phyloP scores from a whole-genome alignment of 495 filamentous ascomycete species.

The Aspergillus conjunctus region DNA sequence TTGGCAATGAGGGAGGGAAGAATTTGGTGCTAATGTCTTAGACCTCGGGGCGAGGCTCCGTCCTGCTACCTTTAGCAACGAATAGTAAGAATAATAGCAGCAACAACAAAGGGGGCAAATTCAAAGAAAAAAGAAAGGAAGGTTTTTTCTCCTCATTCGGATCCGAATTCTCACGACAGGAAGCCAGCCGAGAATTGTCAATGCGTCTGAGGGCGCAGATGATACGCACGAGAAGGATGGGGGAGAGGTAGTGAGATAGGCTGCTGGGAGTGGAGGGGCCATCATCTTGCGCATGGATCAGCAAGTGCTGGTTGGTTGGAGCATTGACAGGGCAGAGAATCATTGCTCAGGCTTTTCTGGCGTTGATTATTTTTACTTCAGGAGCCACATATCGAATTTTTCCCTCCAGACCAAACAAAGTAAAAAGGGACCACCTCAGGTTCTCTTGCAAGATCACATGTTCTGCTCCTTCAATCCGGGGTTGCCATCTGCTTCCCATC shows the following conservation, averaged over 20 bases:
- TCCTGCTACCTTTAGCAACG: background rate
- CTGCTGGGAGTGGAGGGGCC: constrained; percentile 20
- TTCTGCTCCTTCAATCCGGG: background rate
- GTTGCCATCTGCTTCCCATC: background rate
- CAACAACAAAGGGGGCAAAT: background rate
- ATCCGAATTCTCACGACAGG: constrained; percentile 15
- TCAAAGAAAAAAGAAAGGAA: background rate
- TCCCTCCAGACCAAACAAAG: background rate
- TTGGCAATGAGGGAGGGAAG: constrained; percentile 12
- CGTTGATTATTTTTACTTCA: background rate
- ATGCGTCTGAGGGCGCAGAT: constrained; percentile 22
- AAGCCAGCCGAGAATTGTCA: constrained; percentile 19
- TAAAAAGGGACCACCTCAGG: too few species aligned
- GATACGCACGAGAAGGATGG: constrained; percentile 18
- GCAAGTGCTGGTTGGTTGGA: background rate
- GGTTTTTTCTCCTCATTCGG: background rate
- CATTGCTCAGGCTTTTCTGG: background rate
- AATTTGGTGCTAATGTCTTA: constrained; percentile 13
- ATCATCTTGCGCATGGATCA: constrained; percentile 14
- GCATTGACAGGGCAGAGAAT: constrained; percentile 1
- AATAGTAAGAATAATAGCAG: background rate
- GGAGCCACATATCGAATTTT: too few species aligned
- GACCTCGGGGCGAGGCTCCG: constrained; percentile 9
- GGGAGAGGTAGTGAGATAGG: constrained; percentile 19
- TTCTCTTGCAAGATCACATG: too few species aligned